These are phyloP conservation scores for Penicillium diatomitis DNA, from an alignment of 495 filamentous ascomycete genomes.

Conservation along the genomic window DNA sequence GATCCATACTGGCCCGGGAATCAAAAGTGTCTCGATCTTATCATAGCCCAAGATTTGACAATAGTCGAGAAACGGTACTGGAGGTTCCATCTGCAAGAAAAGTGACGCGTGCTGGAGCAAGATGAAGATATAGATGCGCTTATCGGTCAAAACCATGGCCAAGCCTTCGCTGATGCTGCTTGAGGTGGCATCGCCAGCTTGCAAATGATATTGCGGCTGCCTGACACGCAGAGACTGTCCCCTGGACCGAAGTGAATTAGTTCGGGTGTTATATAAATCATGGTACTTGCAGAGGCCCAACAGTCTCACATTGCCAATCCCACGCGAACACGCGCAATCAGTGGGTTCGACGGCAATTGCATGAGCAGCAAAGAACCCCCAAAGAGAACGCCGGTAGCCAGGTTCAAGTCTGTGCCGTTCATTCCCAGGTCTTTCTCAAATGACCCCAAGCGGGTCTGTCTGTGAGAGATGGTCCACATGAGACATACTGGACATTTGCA, in stretches of 20 bases:
- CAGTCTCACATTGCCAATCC: slow-evolving; percentile 23
- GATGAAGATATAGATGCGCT: slow-evolving; percentile 30
- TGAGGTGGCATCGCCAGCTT: slow-evolving; percentile 46
- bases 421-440: slow-evolving; percentile 40
- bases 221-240: too few relatives aligned
- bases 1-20: slow-evolving; percentile 68
- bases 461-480: slow-evolving; percentile 14
- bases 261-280: too few relatives aligned
- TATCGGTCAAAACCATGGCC: slow-evolving; percentile 20
- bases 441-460: slow-evolving; percentile 32
- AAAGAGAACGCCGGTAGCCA: slow-evolving; percentile 58
- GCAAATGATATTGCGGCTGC: too few relatives aligned
- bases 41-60: slow-evolving; percentile 61
- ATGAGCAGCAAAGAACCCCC: slow-evolving; percentile 51
- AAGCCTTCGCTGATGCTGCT: slow-evolving; percentile 19
- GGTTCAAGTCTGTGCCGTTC: slow-evolving; percentile 42
- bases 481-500: too few relatives aligned
- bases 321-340: slow-evolving; percentile 39
- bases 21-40: slow-evolving; percentile 57
- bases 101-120: slow-evolving; percentile 27
- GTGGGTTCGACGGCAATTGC: slow-evolving; percentile 53
- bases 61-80: slow-evolving; percentile 84
- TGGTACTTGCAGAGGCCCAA: slow-evolving; percentile 22
- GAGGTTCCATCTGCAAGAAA: slow-evolving; percentile 47
- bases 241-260: too few relatives aligned